Base-by-base conservation (phyloP, 1,139 yeast species). In the Magnusiomyces suaveolens region DNA sequence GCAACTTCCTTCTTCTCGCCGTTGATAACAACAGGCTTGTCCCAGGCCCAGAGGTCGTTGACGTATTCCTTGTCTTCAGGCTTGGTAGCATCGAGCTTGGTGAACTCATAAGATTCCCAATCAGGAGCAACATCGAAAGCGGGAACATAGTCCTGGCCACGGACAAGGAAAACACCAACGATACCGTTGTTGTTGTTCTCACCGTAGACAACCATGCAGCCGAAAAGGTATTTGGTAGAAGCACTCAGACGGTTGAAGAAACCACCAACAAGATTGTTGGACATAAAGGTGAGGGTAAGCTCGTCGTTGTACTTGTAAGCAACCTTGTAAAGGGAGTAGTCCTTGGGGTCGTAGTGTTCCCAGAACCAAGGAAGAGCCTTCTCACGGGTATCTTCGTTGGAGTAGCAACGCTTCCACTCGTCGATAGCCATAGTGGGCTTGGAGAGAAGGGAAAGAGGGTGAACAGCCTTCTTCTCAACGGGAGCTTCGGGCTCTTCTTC, bases 41-140 rank as follows among this genome's bases (percentile, higher is more conserved):
- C 94, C 92, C 94, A 84, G 62, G 92, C 87, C 83, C 88, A 83
- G 78, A 83, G 74, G 78, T 83, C 82, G 71, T 82, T 77, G 63
- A 86, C 72, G 67, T 83, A 82, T 60, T 74, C 84, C 73, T 77
- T 82, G 77, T 81, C 87, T 66, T 78, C 87, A 59, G 78, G 78
- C 65, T 79, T 81, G 66, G 85, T 64, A 57, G 84, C 75, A 69
- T 85, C 92, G 66, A 85, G 76, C 76, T 81, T 79, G 68, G 78
- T 71, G 81, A 77, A 83, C 58, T 70, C 69, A 76, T 83, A 85
- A 44, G 90, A 83, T 77, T 92, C 98, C 96, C 95, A 89, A 77
- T 92, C 99, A 75, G 99, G 97, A 69, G 98, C 99, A 73, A 92
- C 97, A 64, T 92, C 87, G 69, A 92, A 89, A 62, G 96, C 98